phyloP scores from a whole-genome alignment of 176 grass and related monocot species.

The Triticum urartu region DNA sequence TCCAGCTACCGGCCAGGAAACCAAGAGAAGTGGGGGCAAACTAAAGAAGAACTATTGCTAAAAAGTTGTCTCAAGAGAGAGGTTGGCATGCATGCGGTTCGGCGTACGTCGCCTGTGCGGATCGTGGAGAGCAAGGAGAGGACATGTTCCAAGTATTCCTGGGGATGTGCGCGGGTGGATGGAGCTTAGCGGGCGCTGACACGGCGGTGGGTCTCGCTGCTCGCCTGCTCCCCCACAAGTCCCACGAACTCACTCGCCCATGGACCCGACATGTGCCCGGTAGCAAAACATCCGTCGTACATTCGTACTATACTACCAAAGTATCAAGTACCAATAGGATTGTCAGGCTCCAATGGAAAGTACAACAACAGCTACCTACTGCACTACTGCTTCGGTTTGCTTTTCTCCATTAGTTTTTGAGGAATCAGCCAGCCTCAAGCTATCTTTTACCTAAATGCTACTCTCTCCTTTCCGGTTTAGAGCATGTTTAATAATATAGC shows the following conservation, averaged over 20 bases:
- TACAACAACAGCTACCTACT: conserved; percentile 3
- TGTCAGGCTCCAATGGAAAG: conserved; percentile 23
- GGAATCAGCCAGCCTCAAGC: no score
- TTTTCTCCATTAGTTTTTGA: neutral
- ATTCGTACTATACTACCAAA: neutral
- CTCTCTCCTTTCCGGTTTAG: no score
- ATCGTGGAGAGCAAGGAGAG: conserved; percentile 40
- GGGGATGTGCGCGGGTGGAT: conserved; percentile 9
- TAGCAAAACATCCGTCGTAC: conserved; percentile 2
- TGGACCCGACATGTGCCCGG: conserved; percentile 19
- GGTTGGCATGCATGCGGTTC: neutral
- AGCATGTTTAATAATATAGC: no score
- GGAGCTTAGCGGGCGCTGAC: neutral
- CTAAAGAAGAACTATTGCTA: neutral
- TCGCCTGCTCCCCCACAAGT: conserved; percentile 37
- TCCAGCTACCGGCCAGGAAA: conserved; percentile 35
- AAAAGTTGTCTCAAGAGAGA: conserved; percentile 17
- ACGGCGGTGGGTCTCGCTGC: conserved; percentile 41
- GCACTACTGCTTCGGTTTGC: neutral
- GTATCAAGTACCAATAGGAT: conserved; percentile 14
- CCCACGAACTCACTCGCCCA: conserved; percentile 11
- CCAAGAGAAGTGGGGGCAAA: conserved; percentile 48
- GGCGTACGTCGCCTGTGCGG: conserved; percentile 17
- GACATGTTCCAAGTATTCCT: conserved; percentile 67
- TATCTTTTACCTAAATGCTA: no score